Percentiles rank a stretch among this genome's conserved stretches.
phyloP scores from a whole-genome alignment of 176 grass and related monocot genomes.

The Aegilops bicornis region DNA sequence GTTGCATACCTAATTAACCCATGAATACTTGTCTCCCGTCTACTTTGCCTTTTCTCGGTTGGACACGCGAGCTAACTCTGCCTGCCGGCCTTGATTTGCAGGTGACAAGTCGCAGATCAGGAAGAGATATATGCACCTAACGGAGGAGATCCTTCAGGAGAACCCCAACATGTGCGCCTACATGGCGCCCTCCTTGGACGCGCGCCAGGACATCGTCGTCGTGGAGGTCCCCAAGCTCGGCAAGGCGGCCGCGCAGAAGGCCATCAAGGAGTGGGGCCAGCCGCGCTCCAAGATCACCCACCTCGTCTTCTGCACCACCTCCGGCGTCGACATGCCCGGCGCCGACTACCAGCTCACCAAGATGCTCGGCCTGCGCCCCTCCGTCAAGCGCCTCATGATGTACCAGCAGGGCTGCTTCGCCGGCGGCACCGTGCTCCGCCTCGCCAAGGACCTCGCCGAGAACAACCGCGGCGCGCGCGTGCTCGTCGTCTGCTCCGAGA shows the following conservation, averaged over 20 bases:
- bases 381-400: slow-evolving; percentile 86
- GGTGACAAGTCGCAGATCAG: slow-evolving; percentile 94
- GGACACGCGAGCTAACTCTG: neutral
- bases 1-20: neutral
- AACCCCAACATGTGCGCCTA: slow-evolving; percentile 79
- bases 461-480: slow-evolving; percentile 89
- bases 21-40: neutral
- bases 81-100: slow-evolving; percentile 6
- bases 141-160: slow-evolving; percentile 68
- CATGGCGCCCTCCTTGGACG: slow-evolving; percentile 87
- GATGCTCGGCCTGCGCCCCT: slow-evolving; percentile 72
- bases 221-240: slow-evolving; percentile 84
- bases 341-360: slow-evolving; percentile 92
- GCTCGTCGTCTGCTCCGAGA: slow-evolving; percentile 83
- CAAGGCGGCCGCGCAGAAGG: slow-evolving; percentile 74
- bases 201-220: slow-evolving; percentile 86
- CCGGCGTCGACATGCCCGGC: slow-evolving; percentile 88
- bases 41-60: neutral
- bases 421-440: slow-evolving; percentile 83
- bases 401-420: slow-evolving; percentile 98
- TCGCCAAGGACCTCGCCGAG: slow-evolving; percentile 94
- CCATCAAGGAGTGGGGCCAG: slow-evolving; percentile 92
- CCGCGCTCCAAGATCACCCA: slow-evolving; percentile 76
- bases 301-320: slow-evolving; percentile 89
- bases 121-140: slow-evolving; percentile 89